These are phyloP conservation scores for Tetracladium marchalianum DNA, from an alignment of 495 filamentous ascomycete genomes.

Conservation along the genomic window DNA sequence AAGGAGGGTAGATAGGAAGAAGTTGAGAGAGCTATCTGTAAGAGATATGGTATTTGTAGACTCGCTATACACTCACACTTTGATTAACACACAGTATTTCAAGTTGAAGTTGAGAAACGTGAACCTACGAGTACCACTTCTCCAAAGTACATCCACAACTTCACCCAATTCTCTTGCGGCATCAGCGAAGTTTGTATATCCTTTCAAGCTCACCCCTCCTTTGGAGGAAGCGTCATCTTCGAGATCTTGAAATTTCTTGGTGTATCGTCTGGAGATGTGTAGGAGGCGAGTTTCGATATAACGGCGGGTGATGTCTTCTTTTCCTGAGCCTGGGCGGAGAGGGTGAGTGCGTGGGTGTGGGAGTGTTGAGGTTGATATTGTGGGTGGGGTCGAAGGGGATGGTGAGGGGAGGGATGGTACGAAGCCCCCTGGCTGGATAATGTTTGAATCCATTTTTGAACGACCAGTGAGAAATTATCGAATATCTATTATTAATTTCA, in stretches of 20 bases:
- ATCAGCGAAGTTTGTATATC: constrained; percentile 60
- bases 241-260: constrained; percentile 57
- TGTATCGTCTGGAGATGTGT: constrained; percentile 56
- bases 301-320: constrained; percentile 66
- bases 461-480: too few relatives aligned
- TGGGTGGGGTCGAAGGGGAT: constrained; percentile 12
- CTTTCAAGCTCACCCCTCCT: constrained; percentile 29
- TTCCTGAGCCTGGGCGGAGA: constrained; percentile 57
- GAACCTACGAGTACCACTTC: constrained; percentile 67
- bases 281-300: constrained; percentile 55
- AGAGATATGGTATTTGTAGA: constrained; percentile 74
- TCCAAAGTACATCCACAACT: constrained; percentile 71
- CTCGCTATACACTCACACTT: constrained; percentile 39
- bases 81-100: constrained; percentile 2
- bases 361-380: constrained; percentile 23
- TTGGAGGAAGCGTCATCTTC: constrained; percentile 27
- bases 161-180: constrained; percentile 59
- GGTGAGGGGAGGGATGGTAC: constrained; percentile 12
- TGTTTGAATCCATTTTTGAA: constrained; percentile 9
- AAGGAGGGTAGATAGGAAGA: constrained; percentile 57
- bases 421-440: constrained; percentile 15
- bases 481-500: too few relatives aligned
- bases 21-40: constrained; percentile 62
- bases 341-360: constrained; percentile 56
- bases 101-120: background rate